phyloP scores from a whole-genome alignment of 106 monocot species.

The Acanthochlamys bracteata region DNA sequence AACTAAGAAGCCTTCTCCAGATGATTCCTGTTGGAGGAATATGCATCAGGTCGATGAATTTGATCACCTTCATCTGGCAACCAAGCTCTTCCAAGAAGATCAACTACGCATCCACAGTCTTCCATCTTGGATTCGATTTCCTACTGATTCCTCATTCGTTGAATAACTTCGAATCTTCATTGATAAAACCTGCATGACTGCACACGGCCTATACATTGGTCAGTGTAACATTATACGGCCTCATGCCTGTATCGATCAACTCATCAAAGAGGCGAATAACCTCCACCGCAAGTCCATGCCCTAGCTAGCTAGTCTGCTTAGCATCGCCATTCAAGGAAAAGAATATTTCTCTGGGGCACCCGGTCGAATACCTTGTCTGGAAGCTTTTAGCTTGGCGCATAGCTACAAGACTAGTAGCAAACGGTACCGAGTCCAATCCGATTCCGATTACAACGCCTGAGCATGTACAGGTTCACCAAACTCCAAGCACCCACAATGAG shows the following conservation, averaged over 20 bases:
- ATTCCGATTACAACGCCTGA: background rate
- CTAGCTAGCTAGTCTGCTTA: background rate
- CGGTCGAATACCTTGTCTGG: background rate
- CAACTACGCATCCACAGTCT: background rate
- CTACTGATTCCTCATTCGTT: background rate
- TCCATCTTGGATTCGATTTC: background rate
- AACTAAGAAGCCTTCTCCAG: background rate
- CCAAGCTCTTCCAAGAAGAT: conserved; percentile 1
- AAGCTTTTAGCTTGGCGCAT: background rate
- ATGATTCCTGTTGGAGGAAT: background rate
- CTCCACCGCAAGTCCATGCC: background rate
- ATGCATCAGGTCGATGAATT: background rate
- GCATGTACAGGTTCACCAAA: background rate
- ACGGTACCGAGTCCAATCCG: background rate
- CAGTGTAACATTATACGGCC: background rate
- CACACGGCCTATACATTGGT: background rate
- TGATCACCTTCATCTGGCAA: background rate
- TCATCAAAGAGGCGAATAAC: background rate
- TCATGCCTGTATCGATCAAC: background rate
- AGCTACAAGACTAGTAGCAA: background rate
- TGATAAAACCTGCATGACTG: background rate
- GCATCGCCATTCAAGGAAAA: background rate
- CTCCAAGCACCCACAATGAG: background rate
- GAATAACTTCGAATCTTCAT: background rate
- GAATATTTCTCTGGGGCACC: background rate